Conservation (phyloP, 164 flowering plant genomes). For the Macadamia integrifolia region DNA sequence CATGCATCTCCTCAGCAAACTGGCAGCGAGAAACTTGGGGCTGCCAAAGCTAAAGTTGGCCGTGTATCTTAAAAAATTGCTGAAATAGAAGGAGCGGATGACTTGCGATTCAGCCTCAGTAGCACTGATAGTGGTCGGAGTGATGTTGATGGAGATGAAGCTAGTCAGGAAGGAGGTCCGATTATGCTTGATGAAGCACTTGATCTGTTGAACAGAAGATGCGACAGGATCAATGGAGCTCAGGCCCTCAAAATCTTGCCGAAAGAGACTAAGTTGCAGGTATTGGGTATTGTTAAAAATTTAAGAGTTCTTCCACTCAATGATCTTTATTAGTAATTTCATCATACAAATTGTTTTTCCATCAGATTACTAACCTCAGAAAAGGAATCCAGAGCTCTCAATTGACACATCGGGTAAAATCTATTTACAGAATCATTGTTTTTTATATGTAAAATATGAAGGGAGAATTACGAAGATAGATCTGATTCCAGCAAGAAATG, state of each 20-base stretch:
- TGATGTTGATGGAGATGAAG: conserved; percentile 86
- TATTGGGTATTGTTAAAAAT: conserved; percentile 15
- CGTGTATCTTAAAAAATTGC: conserved; percentile 74
- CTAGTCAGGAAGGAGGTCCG: conserved; percentile 57
- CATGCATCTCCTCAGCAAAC: conserved; percentile 35
- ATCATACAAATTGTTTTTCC: no score
- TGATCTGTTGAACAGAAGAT: conserved; percentile 73
- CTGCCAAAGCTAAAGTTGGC: conserved; percentile 44
- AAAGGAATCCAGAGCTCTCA: no score
- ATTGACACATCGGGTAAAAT: no score
- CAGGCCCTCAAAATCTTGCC: conserved; percentile 93
- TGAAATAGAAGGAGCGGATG: conserved; percentile 89
- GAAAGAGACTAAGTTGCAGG: conserved; percentile 90
- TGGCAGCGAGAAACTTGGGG: conserved; percentile 34
- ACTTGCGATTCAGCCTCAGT: conserved; percentile 45
- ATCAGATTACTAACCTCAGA: no score
- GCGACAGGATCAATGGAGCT: conserved; percentile 96
- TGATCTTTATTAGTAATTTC: no score
- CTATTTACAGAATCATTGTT: no score
- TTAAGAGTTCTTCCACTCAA: no score
- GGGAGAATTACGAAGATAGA: no score
- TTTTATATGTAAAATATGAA: no score
- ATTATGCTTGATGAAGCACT: conserved; percentile 87
- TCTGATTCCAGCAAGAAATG: no score
- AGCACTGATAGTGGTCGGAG: conserved; percentile 88